Conservation (phyloP, 2,329 filamentous ascomycete genomes). For the Incumbomyces delicatus region DNA sequence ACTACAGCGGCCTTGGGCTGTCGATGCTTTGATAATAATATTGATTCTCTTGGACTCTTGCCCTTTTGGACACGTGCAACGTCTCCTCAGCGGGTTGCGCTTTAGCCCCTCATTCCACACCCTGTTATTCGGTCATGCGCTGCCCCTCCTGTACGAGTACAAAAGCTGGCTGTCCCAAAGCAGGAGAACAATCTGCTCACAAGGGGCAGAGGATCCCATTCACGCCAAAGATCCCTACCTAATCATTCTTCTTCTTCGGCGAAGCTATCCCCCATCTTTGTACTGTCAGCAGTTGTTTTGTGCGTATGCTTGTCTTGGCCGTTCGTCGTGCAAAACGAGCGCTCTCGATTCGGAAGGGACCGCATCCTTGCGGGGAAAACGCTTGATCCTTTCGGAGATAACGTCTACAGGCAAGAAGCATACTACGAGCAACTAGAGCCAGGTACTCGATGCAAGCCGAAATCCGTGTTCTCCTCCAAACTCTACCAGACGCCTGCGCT, state of each 20-base stretch:
- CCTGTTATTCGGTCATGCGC: not conserved
- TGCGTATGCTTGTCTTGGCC: conserved; percentile 6
- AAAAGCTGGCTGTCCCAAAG: conserved; percentile 7
- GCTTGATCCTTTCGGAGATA: conserved; percentile 20
- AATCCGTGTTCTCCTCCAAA: conserved; percentile 18
- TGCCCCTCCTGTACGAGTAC: conserved; percentile 1
- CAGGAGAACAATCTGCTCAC: conserved; percentile 5
- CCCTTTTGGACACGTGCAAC: too few relatives aligned
- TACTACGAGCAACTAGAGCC: conserved; percentile 21
- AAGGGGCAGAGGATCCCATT: not conserved
- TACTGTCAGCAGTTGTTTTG: conserved; percentile 8
- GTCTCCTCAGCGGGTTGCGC: not conserved
- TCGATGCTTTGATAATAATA: too few relatives aligned
- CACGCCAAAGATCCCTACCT: not conserved
- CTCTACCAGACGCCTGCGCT: conserved; percentile 15
- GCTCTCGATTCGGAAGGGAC: not conserved
- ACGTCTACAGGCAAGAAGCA: conserved; percentile 21
- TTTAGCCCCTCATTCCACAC: conserved; percentile 6
- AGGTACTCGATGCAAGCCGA: conserved; percentile 21
- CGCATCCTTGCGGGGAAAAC: conserved; percentile 2
- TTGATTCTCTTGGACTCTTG: too few relatives aligned
- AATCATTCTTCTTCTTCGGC: not conserved
- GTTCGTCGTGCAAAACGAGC: conserved; percentile 3
- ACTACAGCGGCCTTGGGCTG: too few relatives aligned
- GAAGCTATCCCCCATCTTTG: conserved; percentile 13